Percentiles rank a stretch among this genome's conserved stretches.
These are phyloP conservation scores for Ustilago loliicola DNA, from an alignment of 1,284 basidiomycete genomes.

Conservation along the genomic window DNA sequence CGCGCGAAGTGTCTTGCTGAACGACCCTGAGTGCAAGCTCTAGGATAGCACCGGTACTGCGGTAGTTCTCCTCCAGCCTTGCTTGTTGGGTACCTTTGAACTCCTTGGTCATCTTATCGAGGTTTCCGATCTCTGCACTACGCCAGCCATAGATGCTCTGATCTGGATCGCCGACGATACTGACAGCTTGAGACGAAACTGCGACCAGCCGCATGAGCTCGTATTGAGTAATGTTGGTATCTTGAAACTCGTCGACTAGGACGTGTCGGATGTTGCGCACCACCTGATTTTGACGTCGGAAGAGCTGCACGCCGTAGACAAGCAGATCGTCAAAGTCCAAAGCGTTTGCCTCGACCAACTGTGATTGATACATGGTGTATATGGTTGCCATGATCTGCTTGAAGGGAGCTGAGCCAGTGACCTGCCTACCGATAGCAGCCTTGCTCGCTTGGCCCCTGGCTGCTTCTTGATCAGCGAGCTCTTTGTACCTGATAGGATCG, in stretches of 20 bases:
- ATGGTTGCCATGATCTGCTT: slow-evolving; percentile 71
- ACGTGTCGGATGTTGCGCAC: slow-evolving; percentile 80
- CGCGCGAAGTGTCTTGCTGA: slow-evolving; percentile 80
- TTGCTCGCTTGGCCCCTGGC: slow-evolving; percentile 27
- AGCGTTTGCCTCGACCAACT: slow-evolving; percentile 78
- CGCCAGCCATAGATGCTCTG: slow-evolving; percentile 94
- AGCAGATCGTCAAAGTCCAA: slow-evolving; percentile 92
- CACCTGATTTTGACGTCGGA: slow-evolving; percentile 75
- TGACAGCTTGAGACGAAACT: slow-evolving; percentile 72
- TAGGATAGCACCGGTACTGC: slow-evolving; percentile 84
- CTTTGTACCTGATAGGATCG: slow-evolving; percentile 33
- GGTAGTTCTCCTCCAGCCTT: slow-evolving; percentile 87
- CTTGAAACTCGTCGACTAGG: slow-evolving; percentile 92
- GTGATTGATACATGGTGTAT: slow-evolving; percentile 80
- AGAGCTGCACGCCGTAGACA: slow-evolving; percentile 78
- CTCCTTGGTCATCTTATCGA: slow-evolving; percentile 62
- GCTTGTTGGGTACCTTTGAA: slow-evolving; percentile 74
- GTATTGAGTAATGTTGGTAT: slow-evolving; percentile 89
- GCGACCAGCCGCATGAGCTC: slow-evolving; percentile 79
- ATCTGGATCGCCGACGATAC: slow-evolving; percentile 91
- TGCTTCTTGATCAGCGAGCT: slow-evolving; percentile 29
- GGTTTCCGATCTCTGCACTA: slow-evolving; percentile 74
- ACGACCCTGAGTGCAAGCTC: slow-evolving; percentile 83
- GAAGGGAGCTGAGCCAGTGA: slow-evolving; percentile 23
- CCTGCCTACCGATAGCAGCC: slow-evolving; percentile 22